phyloP scores from a whole-genome alignment of 176 grass and related monocot species.

The Triticum aestivum region DNA sequence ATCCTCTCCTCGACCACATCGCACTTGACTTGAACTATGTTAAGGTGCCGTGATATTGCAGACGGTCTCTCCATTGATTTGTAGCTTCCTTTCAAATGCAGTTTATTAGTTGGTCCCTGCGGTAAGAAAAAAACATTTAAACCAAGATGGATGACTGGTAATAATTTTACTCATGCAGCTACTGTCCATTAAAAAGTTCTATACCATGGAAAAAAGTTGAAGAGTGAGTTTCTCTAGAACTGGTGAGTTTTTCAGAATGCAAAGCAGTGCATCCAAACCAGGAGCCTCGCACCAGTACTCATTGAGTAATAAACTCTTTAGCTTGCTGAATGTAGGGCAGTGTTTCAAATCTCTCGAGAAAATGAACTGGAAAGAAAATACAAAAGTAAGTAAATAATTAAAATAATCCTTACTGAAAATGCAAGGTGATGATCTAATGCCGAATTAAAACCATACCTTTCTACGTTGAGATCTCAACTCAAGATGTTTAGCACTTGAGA shows the following conservation, averaged over 20 bases:
- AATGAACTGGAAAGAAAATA: background rate
- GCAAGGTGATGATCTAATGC: background rate
- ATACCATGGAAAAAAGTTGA: background rate
- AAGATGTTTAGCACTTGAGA: background rate
- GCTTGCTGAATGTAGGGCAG: slow-evolving; percentile 12
- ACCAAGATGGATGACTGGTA: background rate
- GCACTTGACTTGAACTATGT: background rate
- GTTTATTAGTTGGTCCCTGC: background rate
- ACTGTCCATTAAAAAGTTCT: background rate
- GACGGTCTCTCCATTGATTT: background rate
- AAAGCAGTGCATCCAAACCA: background rate
- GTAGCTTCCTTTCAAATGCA: background rate
- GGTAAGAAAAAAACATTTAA: background rate
- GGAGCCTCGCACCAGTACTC: background rate
- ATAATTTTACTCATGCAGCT: background rate
- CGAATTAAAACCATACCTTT: background rate
- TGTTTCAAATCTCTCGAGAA: slow-evolving; percentile 3
- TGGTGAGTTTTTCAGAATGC: slow-evolving; percentile 3
- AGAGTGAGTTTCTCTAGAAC: slow-evolving; percentile 27
- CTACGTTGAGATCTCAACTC: background rate
- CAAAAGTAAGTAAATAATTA: background rate
- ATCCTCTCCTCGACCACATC: background rate
- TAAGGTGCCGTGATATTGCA: background rate
- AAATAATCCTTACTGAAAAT: no score
- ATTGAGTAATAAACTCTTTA: slow-evolving; percentile 15